Conservation (phyloP, 352 stramenopile species). For the Phytopythium aichiense region DNA sequence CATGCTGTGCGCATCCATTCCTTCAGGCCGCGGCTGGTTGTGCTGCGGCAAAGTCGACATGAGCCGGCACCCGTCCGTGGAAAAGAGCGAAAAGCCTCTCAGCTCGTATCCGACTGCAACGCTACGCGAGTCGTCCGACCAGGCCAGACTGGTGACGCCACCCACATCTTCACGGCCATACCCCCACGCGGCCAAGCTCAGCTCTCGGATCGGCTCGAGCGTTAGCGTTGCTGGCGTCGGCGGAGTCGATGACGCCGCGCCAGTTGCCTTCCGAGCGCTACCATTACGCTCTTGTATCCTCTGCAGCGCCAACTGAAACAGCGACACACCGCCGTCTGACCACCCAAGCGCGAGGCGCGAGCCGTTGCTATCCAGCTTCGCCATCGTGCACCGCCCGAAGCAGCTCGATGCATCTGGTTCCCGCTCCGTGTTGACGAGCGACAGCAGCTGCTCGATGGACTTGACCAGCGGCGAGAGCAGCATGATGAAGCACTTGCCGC, state of each 20-base stretch:
- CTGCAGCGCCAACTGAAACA: conserved; percentile 52
- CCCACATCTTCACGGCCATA: conserved; percentile 55
- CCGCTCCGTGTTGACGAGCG: conserved; percentile 64
- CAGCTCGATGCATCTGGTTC: conserved; percentile 17
- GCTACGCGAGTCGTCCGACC: conserved; percentile 54
- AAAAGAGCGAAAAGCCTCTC: conserved; percentile 79
- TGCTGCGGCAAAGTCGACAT: conserved; percentile 84
- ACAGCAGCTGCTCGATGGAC: conserved; percentile 68
- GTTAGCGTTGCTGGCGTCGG: conserved; percentile 15
- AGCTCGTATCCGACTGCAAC: conserved; percentile 64
- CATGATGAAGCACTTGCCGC: conserved; percentile 82
- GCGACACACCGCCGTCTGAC: conserved; percentile 63
- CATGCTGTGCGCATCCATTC: conserved; percentile 11
- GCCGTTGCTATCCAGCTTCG: conserved; percentile 41
- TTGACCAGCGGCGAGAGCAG: conserved; percentile 50
- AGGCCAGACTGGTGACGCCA: conserved; percentile 56
- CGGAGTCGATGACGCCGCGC: not conserved
- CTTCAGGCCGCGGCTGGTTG: conserved; percentile 43
- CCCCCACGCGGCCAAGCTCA: conserved; percentile 61
- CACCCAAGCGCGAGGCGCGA: conserved; percentile 61
- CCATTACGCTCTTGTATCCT: not conserved
- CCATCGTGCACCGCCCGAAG: conserved; percentile 43
- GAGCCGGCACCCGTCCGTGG: conserved; percentile 69
- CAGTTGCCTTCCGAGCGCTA: not conserved
- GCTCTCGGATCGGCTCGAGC: conserved; percentile 54